phyloP scores from a whole-genome alignment of 2,329 filamentous ascomycete species.

The Talaromyces islandicus region DNA sequence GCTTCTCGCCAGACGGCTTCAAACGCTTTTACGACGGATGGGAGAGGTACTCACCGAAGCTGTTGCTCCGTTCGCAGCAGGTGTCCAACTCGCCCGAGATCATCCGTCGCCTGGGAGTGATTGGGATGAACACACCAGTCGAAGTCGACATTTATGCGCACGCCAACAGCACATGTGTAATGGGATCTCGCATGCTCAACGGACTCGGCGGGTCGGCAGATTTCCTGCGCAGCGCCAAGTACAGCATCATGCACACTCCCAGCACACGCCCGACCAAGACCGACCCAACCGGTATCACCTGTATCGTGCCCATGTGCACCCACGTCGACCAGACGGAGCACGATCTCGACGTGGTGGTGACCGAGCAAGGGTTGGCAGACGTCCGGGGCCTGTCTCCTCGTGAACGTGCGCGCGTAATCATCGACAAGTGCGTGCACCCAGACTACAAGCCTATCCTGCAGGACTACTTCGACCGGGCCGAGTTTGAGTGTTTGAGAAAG shows the following conservation, averaged over 20 bases:
- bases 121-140: conserved; percentile 92
- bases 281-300: conserved; percentile 73
- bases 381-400: conserved; percentile 74
- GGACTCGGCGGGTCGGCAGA: conserved; percentile 76
- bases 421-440: conserved; percentile 79
- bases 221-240: conserved; percentile 72
- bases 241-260: conserved; percentile 91
- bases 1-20: conserved; percentile 87
- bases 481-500: conserved; percentile 78
- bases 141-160: conserved; percentile 94
- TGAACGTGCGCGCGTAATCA: conserved; percentile 77
- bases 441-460: conserved; percentile 75
- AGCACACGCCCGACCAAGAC: conserved; percentile 73
- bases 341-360: conserved; percentile 85
- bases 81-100: conserved; percentile 88
- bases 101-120: conserved; percentile 78
- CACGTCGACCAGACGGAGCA: conserved; percentile 92
- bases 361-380: conserved; percentile 71
- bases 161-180: conserved; percentile 84
- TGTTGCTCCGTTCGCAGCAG: conserved; percentile 79
- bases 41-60: conserved; percentile 72
- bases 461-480: conserved; percentile 79
- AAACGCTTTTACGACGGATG: conserved; percentile 84
- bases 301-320: conserved; percentile 91
- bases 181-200: conserved; percentile 83